Evolutionary conservation across 2,329 filamentous ascomycete genomes (phyloP).

Genomic region (Botrytis deweyae): DNA sequence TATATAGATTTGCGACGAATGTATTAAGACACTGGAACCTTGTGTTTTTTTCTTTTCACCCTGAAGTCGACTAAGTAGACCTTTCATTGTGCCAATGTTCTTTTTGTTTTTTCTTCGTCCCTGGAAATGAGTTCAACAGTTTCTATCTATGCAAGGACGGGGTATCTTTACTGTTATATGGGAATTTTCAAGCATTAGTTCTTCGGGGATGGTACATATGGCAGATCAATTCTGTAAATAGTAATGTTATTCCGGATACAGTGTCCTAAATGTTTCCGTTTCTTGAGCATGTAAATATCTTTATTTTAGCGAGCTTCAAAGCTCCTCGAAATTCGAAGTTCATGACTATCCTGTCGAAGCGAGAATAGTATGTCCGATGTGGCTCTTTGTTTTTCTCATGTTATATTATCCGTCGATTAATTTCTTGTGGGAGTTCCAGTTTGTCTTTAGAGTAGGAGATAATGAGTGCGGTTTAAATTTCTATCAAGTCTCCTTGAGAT

Average conservation of each 20-base stretch:
- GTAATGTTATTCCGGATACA: fast-evolving
- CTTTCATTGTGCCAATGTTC: background rate
- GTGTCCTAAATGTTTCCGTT: background rate
- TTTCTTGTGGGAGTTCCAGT: background rate
- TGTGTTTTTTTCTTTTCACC: background rate
- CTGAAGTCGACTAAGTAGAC: background rate
- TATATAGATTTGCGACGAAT: background rate
- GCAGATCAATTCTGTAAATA: background rate
- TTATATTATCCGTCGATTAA: background rate
- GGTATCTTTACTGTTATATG: background rate
- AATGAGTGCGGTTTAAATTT: too few species aligned
- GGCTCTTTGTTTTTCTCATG: background rate
- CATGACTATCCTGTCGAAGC: background rate
- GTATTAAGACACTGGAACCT: background rate
- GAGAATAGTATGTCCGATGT: background rate
- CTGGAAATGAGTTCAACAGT: background rate
- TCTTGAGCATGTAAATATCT: background rate
- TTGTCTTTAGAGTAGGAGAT: background rate
- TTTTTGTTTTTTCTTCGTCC: background rate
- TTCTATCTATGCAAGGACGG: background rate
- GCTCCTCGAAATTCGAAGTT: background rate
- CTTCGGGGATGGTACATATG: background rate
- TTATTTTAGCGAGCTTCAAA: too few species aligned
- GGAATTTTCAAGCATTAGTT: background rate
- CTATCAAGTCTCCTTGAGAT: too few species aligned